Percentiles rank a stretch among this genome's conserved stretches.
Evolutionary conservation across 257 asterid genomes (phyloP).

Genomic region (Prunella vulgaris): DNA sequence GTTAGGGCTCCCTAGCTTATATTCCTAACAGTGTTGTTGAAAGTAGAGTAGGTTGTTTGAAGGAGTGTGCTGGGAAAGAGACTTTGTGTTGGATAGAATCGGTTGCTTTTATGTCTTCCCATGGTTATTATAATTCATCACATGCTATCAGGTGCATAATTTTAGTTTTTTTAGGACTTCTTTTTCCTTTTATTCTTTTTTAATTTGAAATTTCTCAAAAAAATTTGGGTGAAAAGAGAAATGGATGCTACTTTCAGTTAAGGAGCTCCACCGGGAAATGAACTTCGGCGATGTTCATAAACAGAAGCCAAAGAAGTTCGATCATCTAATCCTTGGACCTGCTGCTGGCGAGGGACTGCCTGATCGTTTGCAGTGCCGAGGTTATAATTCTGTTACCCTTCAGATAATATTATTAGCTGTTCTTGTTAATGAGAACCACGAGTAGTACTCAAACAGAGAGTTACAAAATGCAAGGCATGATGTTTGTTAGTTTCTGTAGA

Average conservation of each 20-base stretch:
- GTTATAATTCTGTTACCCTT: constrained; percentile 26
- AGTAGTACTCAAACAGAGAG: too few species aligned
- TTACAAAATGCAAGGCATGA: too few species aligned
- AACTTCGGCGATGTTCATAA: too few species aligned
- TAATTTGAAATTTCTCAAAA: background rate
- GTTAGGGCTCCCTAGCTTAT: too few species aligned
- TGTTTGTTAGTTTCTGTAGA: too few species aligned
- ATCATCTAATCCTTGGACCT: constrained; percentile 75
- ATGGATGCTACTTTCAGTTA: too few species aligned
- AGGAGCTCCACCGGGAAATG: too few species aligned
- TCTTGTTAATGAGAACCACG: background rate
- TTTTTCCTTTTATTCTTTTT: background rate
- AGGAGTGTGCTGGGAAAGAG: constrained; percentile 43
- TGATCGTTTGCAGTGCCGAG: constrained; percentile 83
- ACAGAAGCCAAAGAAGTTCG: too few species aligned
- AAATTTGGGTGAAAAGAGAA: background rate
- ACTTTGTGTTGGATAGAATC: constrained; percentile 66
- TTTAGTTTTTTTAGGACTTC: background rate
- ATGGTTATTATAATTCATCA: too few species aligned
- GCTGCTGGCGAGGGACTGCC: constrained; percentile 77
- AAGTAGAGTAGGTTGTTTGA: background rate
- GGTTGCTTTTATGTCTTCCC: too few species aligned
- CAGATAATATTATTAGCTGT: background rate
- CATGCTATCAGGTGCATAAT: constrained; percentile 48
- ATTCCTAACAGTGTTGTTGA: too few species aligned